These are phyloP conservation scores for Diplodia corticola DNA, from an alignment of 2,329 filamentous ascomycete genomes.

Conservation along the genomic window DNA sequence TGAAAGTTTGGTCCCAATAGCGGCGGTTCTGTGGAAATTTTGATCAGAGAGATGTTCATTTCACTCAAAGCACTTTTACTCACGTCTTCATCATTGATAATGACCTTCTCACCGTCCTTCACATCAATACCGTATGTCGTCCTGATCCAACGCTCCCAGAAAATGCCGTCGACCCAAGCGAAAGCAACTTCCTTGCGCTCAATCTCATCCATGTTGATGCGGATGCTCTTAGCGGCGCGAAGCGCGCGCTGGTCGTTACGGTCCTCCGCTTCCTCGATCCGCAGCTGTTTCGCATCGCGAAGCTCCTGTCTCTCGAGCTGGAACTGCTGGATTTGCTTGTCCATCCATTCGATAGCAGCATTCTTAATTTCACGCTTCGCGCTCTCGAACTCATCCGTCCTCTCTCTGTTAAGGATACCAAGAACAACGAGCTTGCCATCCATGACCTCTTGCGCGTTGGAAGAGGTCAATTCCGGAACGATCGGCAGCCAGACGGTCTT, in stretches of 20 bases:
- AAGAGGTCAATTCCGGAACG: slow-evolving; percentile 87
- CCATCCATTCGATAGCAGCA: slow-evolving; percentile 96
- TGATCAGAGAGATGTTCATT: not conserved
- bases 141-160: slow-evolving; percentile 96
- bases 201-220: slow-evolving; percentile 85
- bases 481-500: slow-evolving; percentile 93
- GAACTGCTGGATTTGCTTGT: slow-evolving; percentile 89
- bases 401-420: slow-evolving; percentile 78
- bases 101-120: slow-evolving; percentile 80
- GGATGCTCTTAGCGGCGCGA: slow-evolving; percentile 83
- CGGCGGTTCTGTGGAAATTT: slow-evolving; percentile 67
- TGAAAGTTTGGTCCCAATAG: slow-evolving; percentile 92
- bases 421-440: slow-evolving; percentile 92
- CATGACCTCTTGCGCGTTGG: slow-evolving; percentile 94
- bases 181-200: slow-evolving; percentile 89
- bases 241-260: slow-evolving; percentile 85
- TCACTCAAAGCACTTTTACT: slow-evolving; percentile 44
- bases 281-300: slow-evolving; percentile 88
- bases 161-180: slow-evolving; percentile 94
- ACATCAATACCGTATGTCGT: slow-evolving; percentile 94
- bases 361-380: slow-evolving; percentile 91
- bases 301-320: slow-evolving; percentile 91
- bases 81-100: slow-evolving; percentile 97
- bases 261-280: slow-evolving; percentile 95
- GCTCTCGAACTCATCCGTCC: slow-evolving; percentile 73